phyloP scores from a whole-genome alignment of 2,329 filamentous ascomycete species.

The Microsporum ferrugineum region DNA sequence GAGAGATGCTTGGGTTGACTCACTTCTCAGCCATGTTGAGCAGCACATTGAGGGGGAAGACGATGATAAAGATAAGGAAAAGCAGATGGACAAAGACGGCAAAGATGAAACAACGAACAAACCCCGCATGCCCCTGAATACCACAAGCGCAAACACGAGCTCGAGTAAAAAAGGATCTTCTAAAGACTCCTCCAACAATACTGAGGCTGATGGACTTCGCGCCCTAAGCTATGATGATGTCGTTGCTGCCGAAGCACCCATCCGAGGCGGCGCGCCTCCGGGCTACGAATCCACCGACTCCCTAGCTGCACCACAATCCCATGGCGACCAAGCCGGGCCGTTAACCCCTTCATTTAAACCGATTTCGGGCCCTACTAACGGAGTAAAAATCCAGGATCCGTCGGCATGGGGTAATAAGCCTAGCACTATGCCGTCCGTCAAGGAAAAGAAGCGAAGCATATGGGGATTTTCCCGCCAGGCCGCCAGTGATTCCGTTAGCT shows the following conservation, averaged over 20 bases:
- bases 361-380: constrained; percentile 83
- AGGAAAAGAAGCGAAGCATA: constrained; percentile 68
- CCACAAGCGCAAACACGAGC: constrained; percentile 10
- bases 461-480: constrained; percentile 56
- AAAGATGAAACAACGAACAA: constrained; percentile 3
- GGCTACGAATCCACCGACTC: constrained; percentile 23
- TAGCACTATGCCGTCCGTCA: constrained; percentile 43
- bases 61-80: constrained; percentile 18
- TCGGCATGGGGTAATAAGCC: constrained; percentile 73
- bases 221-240: constrained; percentile 47
- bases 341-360: constrained; percentile 33
- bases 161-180: constrained; percentile 26
- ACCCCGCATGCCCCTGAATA: background rate
- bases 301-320: constrained; percentile 15
- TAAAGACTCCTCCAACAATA: constrained; percentile 16
- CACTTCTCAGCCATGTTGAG: constrained; percentile 80
- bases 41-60: constrained; percentile 46
- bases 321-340: constrained; percentile 23
- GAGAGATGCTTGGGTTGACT: constrained; percentile 87
- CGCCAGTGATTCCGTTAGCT: constrained; percentile 50
- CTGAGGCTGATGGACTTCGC: constrained; percentile 30
- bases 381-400: constrained; percentile 69
- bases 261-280: constrained; percentile 36
- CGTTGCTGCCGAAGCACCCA: constrained; percentile 46
- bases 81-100: constrained; percentile 18